Evolutionary conservation across 106 monocot species (phyloP).

Genomic region (Alisma plantagoaquatica): DNA sequence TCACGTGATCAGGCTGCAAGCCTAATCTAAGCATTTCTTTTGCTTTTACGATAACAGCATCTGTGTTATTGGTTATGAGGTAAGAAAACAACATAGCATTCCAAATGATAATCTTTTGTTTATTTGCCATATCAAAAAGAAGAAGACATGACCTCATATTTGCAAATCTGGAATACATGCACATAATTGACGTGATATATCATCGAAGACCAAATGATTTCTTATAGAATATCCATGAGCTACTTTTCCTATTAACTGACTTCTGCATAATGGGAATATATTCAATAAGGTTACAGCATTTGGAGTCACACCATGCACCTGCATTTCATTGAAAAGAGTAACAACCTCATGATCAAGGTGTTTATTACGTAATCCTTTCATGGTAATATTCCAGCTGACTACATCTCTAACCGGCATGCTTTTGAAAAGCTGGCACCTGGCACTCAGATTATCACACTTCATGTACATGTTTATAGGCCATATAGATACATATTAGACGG

Average conservation of each 20-base stretch:
- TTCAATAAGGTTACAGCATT: constrained; percentile 51
- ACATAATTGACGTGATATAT: constrained; percentile 38
- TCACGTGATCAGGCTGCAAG: constrained; percentile 38
- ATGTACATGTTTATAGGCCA: constrained; percentile 64
- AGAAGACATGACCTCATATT: constrained; percentile 21
- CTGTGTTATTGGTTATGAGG: constrained; percentile 20
- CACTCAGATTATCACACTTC: constrained; percentile 23
- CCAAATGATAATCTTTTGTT: constrained; percentile 39
- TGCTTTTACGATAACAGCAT: too few species aligned
- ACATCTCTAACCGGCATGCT: constrained; percentile 18
- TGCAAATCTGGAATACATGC: constrained; percentile 53
- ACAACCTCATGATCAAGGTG: constrained; percentile 22
- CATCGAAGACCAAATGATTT: constrained; percentile 25
- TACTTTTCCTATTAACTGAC: constrained; percentile 34
- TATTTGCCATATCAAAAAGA: constrained; percentile 33
- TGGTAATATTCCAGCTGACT: constrained; percentile 53
- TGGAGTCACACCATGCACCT: constrained; percentile 17
- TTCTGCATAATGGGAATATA: constrained; percentile 33
- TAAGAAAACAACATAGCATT: constrained; percentile 46
- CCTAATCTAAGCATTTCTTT: constrained; percentile 32
- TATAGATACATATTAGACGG: too few species aligned
- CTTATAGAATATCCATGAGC: constrained; percentile 45
- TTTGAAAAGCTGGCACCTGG: constrained; percentile 25
- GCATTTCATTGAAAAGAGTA: constrained; percentile 32
- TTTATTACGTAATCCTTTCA: constrained; percentile 47